Conservation (phyloP, 257 asterid species). For the Solanum pennellii region DNA sequence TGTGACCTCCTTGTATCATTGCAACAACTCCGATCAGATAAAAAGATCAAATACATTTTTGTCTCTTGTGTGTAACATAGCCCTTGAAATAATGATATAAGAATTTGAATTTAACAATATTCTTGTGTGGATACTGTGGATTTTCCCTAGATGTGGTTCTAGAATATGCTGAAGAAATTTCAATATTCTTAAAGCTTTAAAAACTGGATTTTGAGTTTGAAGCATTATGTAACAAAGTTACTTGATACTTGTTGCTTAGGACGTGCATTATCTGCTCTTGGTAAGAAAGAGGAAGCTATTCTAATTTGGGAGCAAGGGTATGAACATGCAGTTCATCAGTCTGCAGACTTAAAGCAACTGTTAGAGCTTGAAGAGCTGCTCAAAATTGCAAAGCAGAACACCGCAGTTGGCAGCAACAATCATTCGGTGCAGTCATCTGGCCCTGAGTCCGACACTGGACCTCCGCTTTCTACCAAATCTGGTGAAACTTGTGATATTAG, state of each 20-base stretch:
- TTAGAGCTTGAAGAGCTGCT: slow-evolving; percentile 22
- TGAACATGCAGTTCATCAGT: slow-evolving; percentile 59
- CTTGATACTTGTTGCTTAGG: slow-evolving; percentile 36
- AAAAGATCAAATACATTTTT: neutral
- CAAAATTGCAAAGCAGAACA: slow-evolving; percentile 9
- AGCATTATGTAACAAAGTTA: slow-evolving; percentile 13
- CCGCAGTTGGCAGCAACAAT: slow-evolving; percentile 8
- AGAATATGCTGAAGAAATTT: neutral
- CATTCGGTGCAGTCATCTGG: slow-evolving; percentile 20
- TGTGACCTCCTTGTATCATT: neutral
- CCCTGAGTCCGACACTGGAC: slow-evolving; percentile 27
- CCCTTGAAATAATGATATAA: neutral
- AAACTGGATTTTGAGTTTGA: neutral
- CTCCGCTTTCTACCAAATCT: slow-evolving; percentile 23
- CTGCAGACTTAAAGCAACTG: slow-evolving; percentile 71
- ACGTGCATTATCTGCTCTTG: slow-evolving; percentile 75
- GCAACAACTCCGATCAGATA: neutral
- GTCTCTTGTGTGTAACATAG: neutral
- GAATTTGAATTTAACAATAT: neutral
- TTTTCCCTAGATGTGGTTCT: neutral
- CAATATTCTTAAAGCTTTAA: neutral
- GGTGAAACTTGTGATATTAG: slow-evolving; percentile 23
- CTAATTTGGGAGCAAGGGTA: slow-evolving; percentile 85
- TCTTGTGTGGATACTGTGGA: neutral
- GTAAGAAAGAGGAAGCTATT: slow-evolving; percentile 11